Evolutionary conservation across 306 rosid genomes (phyloP).

Genomic region (Gastrolobium villosum): DNA sequence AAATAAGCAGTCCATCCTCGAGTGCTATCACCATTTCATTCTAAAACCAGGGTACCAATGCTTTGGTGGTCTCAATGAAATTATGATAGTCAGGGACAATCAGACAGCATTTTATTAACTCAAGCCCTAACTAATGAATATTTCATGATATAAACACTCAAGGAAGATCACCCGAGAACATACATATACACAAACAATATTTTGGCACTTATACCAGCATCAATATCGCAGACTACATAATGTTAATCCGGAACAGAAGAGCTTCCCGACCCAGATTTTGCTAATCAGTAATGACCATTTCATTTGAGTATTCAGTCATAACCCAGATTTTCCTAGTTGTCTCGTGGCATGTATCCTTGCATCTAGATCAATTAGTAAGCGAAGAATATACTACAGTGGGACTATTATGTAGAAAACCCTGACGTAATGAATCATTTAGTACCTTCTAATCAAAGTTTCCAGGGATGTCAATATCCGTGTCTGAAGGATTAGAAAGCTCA

Average conservation of each 20-base stretch:
- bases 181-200: slow-evolving; percentile 51
- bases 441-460: slow-evolving; percentile 89
- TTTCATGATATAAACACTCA: slow-evolving; percentile 45
- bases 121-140: slow-evolving; percentile 41
- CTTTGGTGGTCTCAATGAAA: slow-evolving; percentile 37
- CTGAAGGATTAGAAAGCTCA: slow-evolving; percentile 85
- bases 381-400: slow-evolving; percentile 43
- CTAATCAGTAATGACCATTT: slow-evolving; percentile 40
- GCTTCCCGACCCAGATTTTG: slow-evolving; percentile 39
- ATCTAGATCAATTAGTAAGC: slow-evolving; percentile 56
- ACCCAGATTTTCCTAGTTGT: slow-evolving; percentile 43
- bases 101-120: slow-evolving; percentile 36
- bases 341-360: slow-evolving; percentile 43
- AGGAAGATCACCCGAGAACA: slow-evolving; percentile 44
- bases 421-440: slow-evolving; percentile 48
- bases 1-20: slow-evolving; percentile 33
- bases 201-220: slow-evolving; percentile 42
- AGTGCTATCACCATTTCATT: slow-evolving; percentile 36
- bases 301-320: slow-evolving; percentile 40
- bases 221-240: slow-evolving; percentile 41
- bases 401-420: slow-evolving; percentile 39
- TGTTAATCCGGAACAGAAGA: slow-evolving; percentile 45
- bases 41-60: slow-evolving; percentile 22
- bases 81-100: slow-evolving; percentile 9
- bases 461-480: slow-evolving; percentile 82